Conservation (phyloP, 805 yeast genomes). For the Cyberlindnera galapagoensis region DNA sequence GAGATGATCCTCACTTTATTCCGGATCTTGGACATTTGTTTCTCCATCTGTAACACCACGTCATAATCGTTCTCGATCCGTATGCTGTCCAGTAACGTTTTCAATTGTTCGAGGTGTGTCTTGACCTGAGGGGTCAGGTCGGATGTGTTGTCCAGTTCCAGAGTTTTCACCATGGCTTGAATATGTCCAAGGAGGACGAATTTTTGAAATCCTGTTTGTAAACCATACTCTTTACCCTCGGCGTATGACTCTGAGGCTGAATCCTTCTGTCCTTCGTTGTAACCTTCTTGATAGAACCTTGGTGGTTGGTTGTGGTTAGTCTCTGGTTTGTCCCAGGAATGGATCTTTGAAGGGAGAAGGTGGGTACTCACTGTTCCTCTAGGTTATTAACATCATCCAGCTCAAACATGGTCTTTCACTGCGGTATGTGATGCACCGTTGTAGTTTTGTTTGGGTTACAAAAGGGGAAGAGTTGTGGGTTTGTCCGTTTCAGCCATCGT, state of each 20-base stretch:
- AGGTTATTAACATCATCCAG: constrained; percentile 51
- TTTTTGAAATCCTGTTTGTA: constrained; percentile 71
- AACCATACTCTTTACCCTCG: constrained; percentile 84
- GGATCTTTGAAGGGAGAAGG: too few species aligned
- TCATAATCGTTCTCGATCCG: constrained; percentile 43
- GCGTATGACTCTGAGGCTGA: constrained; percentile 51
- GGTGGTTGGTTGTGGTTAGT: too few species aligned
- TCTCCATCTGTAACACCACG: constrained; percentile 51
- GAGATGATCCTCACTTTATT: constrained; percentile 55
- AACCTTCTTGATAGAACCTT: constrained; percentile 61
- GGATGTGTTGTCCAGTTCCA: constrained; percentile 29
- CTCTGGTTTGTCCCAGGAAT: too few species aligned
- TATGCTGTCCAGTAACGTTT: constrained; percentile 25
- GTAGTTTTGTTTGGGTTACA: too few species aligned
- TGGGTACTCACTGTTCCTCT: constrained; percentile 40
- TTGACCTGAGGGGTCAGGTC: constrained; percentile 18
- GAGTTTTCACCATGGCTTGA: constrained; percentile 42
- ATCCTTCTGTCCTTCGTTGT: constrained; percentile 57
- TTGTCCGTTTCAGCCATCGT: too few species aligned
- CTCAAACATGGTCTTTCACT: too few species aligned
- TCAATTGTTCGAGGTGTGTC: constrained; percentile 23
- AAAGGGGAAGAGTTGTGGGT: too few species aligned
- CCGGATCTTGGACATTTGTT: constrained; percentile 43
- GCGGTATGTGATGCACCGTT: too few species aligned
- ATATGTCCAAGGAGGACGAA: constrained; percentile 66